These are phyloP conservation scores for Galeopsis tetrahit DNA, from an alignment of 257 asterid species.

Conservation along the genomic window DNA sequence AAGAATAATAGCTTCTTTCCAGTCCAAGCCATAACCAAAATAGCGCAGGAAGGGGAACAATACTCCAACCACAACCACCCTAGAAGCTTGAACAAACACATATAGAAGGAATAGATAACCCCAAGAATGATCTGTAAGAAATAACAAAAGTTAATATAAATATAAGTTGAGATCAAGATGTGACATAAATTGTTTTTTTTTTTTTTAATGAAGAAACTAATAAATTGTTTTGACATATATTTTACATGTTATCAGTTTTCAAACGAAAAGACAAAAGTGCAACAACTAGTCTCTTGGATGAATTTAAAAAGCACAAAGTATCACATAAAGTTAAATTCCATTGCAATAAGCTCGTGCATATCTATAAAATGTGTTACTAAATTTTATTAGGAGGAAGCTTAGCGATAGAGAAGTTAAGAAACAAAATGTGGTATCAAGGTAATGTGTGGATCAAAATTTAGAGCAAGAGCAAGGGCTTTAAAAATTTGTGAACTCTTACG, in stretches of 20 bases:
- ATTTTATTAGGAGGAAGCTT: not conserved
- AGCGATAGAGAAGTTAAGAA: not conserved
- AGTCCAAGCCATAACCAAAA: constrained; percentile 93
- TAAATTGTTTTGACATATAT: not conserved
- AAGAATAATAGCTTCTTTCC: constrained; percentile 90
- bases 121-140: constrained; percentile 76
- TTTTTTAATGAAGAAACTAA: constrained; percentile 16
- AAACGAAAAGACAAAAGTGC: too few relatives aligned
- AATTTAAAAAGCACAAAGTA: not conserved
- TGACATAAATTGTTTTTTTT: not conserved
- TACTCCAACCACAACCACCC: constrained; percentile 71
- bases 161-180: not conserved
- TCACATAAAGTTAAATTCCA: not conserved
- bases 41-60: constrained; percentile 75
- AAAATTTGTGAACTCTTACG: not conserved
- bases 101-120: constrained; percentile 89
- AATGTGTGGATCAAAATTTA: not conserved
- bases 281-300: constrained; percentile 3
- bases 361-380: not conserved
- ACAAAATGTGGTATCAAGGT: too few relatives aligned
- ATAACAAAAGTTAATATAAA: constrained; percentile 23
- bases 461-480: not conserved
- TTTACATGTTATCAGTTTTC: too few relatives aligned
- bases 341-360: not conserved
- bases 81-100: constrained; percentile 72